These are phyloP conservation scores for Calonectria leucothoes DNA, from an alignment of 2,329 filamentous ascomycete species.

Conservation along the genomic window DNA sequence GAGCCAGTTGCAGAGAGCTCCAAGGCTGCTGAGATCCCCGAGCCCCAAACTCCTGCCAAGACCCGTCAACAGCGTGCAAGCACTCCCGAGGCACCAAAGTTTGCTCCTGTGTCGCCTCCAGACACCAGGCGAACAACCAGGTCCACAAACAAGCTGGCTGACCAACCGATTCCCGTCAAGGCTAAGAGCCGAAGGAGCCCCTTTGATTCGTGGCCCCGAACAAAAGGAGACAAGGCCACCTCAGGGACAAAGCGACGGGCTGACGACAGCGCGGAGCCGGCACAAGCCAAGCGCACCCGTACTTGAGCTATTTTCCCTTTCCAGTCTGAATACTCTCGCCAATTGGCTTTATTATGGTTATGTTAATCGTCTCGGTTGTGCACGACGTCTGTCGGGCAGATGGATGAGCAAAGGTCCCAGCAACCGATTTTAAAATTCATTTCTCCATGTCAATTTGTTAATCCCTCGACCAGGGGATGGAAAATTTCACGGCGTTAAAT, in stretches of 20 bases:
- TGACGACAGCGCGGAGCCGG: conserved; percentile 46
- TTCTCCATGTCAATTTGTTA: conserved; percentile 32
- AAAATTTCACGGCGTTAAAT: conserved; percentile 41
- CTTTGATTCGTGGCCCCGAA: conserved; percentile 77
- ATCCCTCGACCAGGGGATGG: conserved; percentile 28
- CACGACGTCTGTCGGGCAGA: background rate
- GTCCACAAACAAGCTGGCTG: conserved; percentile 61
- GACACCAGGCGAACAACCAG: conserved; percentile 71
- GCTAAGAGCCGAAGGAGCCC: conserved; percentile 59
- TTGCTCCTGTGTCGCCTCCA: conserved; percentile 71
- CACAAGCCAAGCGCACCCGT: conserved; percentile 51
- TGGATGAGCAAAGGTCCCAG: background rate
- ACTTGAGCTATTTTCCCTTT: conserved; percentile 35
- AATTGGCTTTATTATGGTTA: conserved; percentile 12
- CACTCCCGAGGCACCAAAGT: conserved; percentile 68
- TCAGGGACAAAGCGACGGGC: conserved; percentile 56
- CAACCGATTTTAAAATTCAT: conserved; percentile 17
- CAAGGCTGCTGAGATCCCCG: conserved; percentile 3
- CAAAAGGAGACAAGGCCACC: conserved; percentile 66
- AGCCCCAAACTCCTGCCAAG: conserved; percentile 53
- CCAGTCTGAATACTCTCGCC: background rate
- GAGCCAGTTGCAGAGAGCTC: conserved; percentile 31
- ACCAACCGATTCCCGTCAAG: conserved; percentile 56
- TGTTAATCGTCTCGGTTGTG: conserved; percentile 25
- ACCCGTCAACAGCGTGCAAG: conserved; percentile 39